A percentile compares a stretch with the other conserved stretches of the same genome.
Evolutionary conservation across 2,329 filamentous ascomycete species (phyloP).

Genomic region (Ambrosiella beaveri): DNA sequence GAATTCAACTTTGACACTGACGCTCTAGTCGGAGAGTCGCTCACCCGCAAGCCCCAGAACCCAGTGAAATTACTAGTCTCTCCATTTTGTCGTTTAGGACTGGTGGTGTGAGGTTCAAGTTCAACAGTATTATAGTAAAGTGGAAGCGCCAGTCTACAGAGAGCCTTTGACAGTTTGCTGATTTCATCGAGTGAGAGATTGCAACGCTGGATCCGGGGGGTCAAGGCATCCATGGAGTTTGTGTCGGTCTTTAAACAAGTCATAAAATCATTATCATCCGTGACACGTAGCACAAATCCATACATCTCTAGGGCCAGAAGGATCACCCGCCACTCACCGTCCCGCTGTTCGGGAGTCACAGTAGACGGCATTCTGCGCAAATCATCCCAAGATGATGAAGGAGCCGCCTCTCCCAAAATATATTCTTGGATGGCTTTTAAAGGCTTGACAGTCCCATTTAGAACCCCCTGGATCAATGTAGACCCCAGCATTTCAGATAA

Average conservation of each 20-base stretch:
- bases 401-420: not conserved
- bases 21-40: not conserved
- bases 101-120: not conserved
- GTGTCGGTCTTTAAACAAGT: constrained; percentile 29
- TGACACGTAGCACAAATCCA: constrained; percentile 77
- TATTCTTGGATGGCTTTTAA: constrained; percentile 2
- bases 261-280: constrained; percentile 94
- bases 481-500: constrained; percentile 34
- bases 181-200: constrained; percentile 57
- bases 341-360: not conserved
- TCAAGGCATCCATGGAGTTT: constrained; percentile 19
- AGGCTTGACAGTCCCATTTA: not conserved
- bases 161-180: constrained; percentile 56
- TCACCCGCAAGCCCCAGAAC: not conserved
- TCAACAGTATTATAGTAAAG: constrained; percentile 71
- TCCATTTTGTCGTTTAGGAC: too few relatives aligned
- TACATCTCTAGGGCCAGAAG: constrained; percentile 89
- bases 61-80: too few relatives aligned
- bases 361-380: not conserved
- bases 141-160: constrained; percentile 82
- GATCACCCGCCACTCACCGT: constrained; percentile 70
- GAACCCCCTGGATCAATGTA: not conserved
- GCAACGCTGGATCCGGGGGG: constrained; percentile 38
- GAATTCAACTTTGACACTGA: not conserved
- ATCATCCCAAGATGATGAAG: too few relatives aligned